These are phyloP conservation scores for Xylaria sp. DNA, from an alignment of 2,329 filamentous ascomycete genomes.

Conservation along the genomic window DNA sequence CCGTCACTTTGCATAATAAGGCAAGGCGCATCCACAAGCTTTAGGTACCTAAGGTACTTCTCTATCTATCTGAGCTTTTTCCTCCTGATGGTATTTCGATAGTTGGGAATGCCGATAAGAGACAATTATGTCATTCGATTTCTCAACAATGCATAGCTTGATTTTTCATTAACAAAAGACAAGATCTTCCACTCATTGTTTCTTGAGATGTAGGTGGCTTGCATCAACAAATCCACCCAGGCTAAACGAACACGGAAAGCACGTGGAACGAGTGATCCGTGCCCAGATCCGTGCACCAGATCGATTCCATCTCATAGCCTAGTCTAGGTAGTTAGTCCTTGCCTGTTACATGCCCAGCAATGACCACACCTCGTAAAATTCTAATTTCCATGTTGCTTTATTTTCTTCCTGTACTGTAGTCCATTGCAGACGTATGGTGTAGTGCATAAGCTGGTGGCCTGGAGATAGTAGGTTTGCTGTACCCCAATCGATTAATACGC, in stretches of 20 bases:
- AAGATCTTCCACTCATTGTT: neutral
- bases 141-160: neutral
- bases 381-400: neutral
- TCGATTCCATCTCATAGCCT: constrained; percentile 2
- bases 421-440: neutral
- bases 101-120: neutral
- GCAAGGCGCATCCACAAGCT: neutral
- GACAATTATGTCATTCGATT: neutral
- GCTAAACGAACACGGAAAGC: constrained; percentile 15
- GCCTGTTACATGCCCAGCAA: neutral
- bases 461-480: neutral
- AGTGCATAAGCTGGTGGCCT: neutral
- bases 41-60: neutral
- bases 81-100: neutral
- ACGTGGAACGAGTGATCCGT: constrained; percentile 13
- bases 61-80: neutral
- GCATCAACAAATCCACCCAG: neutral
- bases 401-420: neutral
- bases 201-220: constrained; percentile 2
- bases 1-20: neutral
- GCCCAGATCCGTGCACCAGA: neutral
- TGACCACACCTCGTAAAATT: neutral
- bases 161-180: neutral
- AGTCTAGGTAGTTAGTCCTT: neutral
- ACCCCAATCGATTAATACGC: neutral